Percentiles rank a stretch among this genome's conserved stretches.
Conservation (phyloP, 1,284 basidiomycete species). For the Testicularia cyperi region DNA sequence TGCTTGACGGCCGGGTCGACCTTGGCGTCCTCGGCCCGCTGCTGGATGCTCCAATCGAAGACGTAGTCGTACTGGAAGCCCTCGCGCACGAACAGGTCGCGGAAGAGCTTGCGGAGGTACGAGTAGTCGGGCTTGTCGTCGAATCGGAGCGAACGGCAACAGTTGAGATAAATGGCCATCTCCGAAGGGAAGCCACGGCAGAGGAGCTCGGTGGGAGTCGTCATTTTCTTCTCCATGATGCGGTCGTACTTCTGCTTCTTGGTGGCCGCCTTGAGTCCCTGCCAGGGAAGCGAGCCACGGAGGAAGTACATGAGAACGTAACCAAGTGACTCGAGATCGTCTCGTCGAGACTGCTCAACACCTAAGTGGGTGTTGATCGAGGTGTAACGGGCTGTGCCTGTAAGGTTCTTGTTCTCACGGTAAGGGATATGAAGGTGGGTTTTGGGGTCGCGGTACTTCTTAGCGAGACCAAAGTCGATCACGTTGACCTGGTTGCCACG, state of each 20-base stretch:
- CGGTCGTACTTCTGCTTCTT: constrained; percentile 62
- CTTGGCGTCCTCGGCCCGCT: constrained; percentile 50
- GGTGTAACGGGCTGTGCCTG: constrained; percentile 97
- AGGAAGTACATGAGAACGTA: constrained; percentile 61
- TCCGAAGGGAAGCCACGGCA: constrained; percentile 61
- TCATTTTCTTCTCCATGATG: constrained; percentile 62
- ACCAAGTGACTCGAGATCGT: constrained; percentile 59
- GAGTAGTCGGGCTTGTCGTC: constrained; percentile 61
- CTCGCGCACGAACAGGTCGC: constrained; percentile 61
- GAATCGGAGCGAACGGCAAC: constrained; percentile 60
- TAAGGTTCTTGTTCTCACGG: constrained; percentile 99
- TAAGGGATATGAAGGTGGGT: constrained; percentile 99
- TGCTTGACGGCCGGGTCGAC: constrained; percentile 39
- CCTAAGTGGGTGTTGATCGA: constrained; percentile 99
- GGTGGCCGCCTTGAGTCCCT: constrained; percentile 59
- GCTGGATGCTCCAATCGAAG: constrained; percentile 61
- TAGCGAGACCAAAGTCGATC: constrained; percentile 98
- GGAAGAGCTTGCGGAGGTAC: constrained; percentile 61
- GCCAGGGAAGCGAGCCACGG: constrained; percentile 59
- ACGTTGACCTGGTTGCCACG: constrained; percentile 99
- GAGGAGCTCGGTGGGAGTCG: constrained; percentile 60
- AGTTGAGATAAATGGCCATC: constrained; percentile 61
- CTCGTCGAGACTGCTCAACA: constrained; percentile 65
- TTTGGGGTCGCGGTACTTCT: constrained; percentile 99
- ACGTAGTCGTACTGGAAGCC: constrained; percentile 61